phyloP scores from a whole-genome alignment of 2,329 filamentous ascomycete species.

The Teratosphaeria pseudoeucalypti region DNA sequence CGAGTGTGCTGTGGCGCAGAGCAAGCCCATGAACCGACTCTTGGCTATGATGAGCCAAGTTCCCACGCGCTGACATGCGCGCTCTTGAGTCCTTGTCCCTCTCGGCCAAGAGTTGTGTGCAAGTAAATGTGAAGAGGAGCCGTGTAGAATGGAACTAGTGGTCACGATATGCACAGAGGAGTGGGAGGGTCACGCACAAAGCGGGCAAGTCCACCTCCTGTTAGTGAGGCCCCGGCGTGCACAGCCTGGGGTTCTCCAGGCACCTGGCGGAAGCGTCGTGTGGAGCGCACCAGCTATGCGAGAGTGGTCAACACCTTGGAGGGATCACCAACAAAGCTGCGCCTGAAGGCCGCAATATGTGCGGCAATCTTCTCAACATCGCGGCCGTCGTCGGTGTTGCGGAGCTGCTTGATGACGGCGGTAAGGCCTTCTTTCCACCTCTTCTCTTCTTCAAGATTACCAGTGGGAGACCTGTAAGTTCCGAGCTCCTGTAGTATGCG shows the following conservation, averaged over 20 bases:
- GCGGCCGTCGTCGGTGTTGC: conserved; percentile 45
- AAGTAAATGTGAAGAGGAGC: not conserved
- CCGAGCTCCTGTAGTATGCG: conserved; percentile 21
- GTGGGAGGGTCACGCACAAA: not conserved
- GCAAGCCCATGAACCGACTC: not conserved
- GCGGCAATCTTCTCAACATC: conserved; percentile 58
- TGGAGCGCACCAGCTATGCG: not conserved
- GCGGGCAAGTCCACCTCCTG: not conserved
- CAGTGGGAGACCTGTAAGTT: conserved; percentile 15
- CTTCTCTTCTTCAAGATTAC: conserved; percentile 14
- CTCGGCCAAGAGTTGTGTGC: not conserved
- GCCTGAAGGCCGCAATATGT: conserved; percentile 57
- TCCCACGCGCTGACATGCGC: not conserved
- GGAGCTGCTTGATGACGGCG: conserved; percentile 50
- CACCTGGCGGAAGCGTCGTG: not conserved
- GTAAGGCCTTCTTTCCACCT: conserved; percentile 53
- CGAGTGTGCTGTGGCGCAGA: not conserved
- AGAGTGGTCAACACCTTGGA: conserved; percentile 35
- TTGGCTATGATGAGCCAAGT: not conserved
- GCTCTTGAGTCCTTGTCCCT: not conserved
- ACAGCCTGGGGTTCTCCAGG: not conserved
- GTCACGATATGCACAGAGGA: not conserved
- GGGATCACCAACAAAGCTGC: conserved; percentile 53
- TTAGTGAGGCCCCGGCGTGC: not conserved
- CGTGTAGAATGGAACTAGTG: not conserved